Evolutionary conservation across 2,329 filamentous ascomycete species (phyloP), one percentile per base, ranked within the genome.

Genomic region (Periconia digitata): DNA sequence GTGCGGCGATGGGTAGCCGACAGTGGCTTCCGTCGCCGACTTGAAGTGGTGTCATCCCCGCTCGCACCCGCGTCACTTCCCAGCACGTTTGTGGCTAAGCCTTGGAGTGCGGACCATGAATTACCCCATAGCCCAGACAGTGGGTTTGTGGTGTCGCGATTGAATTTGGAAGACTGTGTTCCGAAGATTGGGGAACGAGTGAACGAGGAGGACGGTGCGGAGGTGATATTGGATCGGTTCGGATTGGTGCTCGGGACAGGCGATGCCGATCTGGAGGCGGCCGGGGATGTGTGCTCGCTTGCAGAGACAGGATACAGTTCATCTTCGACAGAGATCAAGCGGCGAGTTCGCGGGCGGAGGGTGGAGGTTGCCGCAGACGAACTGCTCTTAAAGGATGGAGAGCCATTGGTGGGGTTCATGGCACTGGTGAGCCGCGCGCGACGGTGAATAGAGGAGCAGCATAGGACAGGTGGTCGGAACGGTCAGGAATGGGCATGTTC

Each of bases 261-360:
- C 20, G 75, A 78, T 17, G 66, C 64, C 38, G 70, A 56, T 50
- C 73, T 56, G 36, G 72, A 75, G 40, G 62, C 62, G 35, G 56
- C 69, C 27, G 74, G 71, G n/a, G 74, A 74, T 21, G 71, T 61
- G 40, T 59, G 50, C 39, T 69, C 63, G 57, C 66, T 69, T 34
- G 62, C 63, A 23, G 67, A 60, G 17, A 52, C 54, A 8, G 62
- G 58, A 44, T 74, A 71, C 32, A 71, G 69, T 47, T 72, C 70
- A 49, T 77, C 75, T 56, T 76, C 74, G 20, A 78, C 71, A 12
- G 76, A 78, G 43, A 79, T 76, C 56, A 79, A 60, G 49, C 76
- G 70, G 34, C 73, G 69, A 32, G 70, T 72, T 35, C 77, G 70
- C 20, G 77, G 76, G 51, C 77, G 71, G 45, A 79, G 63, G 24